These are phyloP conservation scores for Agrocybe praecox DNA, from an alignment of 768 basidiomycete genomes.

Conservation along the genomic window DNA sequence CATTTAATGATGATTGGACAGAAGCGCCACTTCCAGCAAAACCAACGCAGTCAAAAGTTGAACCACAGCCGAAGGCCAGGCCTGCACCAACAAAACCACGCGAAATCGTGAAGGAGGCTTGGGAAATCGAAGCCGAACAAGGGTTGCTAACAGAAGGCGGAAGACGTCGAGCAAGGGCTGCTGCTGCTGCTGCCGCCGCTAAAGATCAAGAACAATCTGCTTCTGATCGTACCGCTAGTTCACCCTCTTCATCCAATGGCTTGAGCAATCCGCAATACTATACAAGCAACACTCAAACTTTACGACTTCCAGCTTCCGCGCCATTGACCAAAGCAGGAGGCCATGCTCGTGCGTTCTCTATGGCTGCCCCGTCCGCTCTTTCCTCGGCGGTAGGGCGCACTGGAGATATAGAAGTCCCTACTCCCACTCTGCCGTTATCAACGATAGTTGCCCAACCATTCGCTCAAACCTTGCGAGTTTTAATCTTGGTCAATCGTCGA, in stretches of 20 bases:
- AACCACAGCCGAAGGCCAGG: neutral
- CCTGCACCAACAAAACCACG: conserved; percentile 21
- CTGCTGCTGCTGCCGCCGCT: conserved; percentile 44
- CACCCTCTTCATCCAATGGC: conserved; percentile 21
- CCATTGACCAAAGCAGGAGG: conserved; percentile 49
- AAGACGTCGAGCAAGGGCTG: conserved; percentile 62
- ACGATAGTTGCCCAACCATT: conserved; percentile 63
- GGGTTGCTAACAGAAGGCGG: conserved; percentile 77
- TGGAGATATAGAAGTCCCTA: conserved; percentile 58
- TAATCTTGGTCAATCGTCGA: conserved; percentile 66
- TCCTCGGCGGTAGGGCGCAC: conserved; percentile 16
- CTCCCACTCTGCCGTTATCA: conserved; percentile 68
- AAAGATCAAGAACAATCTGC: conserved; percentile 21
- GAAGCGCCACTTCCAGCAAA: conserved; percentile 2
- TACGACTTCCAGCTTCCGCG: conserved; percentile 65
- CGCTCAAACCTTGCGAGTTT: conserved; percentile 54
- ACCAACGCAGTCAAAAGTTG: conserved; percentile 9
- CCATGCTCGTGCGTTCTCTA: conserved; percentile 68
- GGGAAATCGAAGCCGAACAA: conserved; percentile 81
- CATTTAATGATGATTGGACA: conserved; percentile 20
- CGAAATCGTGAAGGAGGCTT: conserved; percentile 62
- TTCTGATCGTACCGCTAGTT: conserved; percentile 12
- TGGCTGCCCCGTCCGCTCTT: conserved; percentile 33
- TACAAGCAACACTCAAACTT: conserved; percentile 51
- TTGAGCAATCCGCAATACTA: conserved; percentile 65